These are phyloP conservation scores for Phytopythium mirpurense DNA, from an alignment of 352 stramenopile species.

Conservation along the genomic window DNA sequence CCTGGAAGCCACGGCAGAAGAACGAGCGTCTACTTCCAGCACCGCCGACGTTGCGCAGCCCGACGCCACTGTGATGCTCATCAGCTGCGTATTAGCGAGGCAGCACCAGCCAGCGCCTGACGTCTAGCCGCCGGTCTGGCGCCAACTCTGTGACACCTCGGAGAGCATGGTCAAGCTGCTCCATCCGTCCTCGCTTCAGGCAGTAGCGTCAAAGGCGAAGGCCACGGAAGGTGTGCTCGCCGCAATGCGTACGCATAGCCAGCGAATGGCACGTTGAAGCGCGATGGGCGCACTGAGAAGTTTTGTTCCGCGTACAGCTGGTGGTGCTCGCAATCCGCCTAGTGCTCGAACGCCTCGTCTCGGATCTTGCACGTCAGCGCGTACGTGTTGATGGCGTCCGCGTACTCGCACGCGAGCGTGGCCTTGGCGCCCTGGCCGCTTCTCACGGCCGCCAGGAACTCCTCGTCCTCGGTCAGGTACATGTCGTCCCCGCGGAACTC, in stretches of 20 bases:
- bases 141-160: slow-evolving; percentile 3
- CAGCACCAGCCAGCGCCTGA: slow-evolving; percentile 9
- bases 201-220: not conserved
- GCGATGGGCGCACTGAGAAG: no score
- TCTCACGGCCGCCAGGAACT: slow-evolving; percentile 26
- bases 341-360: slow-evolving; percentile 25
- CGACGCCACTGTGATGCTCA: no score
- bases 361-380: slow-evolving; percentile 37
- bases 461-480: slow-evolving; percentile 32
- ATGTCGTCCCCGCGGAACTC: slow-evolving; percentile 34
- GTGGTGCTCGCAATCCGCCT: no score
- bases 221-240: not conserved
- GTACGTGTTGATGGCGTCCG: slow-evolving; percentile 31
- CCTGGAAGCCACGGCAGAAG: no score
- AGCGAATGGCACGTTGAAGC: not conserved
- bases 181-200: slow-evolving; percentile 5
- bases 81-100: no score
- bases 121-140: slow-evolving; percentile 4
- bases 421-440: slow-evolving; percentile 10
- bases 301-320: no score
- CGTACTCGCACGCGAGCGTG: slow-evolving; percentile 24
- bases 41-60: no score
- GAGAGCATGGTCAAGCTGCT: slow-evolving; percentile 13
- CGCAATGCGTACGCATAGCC: no score
- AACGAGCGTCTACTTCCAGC: no score